Conservation (phyloP, 2,329 filamentous ascomycete genomes). For the Fusarium euwallaceae region DNA sequence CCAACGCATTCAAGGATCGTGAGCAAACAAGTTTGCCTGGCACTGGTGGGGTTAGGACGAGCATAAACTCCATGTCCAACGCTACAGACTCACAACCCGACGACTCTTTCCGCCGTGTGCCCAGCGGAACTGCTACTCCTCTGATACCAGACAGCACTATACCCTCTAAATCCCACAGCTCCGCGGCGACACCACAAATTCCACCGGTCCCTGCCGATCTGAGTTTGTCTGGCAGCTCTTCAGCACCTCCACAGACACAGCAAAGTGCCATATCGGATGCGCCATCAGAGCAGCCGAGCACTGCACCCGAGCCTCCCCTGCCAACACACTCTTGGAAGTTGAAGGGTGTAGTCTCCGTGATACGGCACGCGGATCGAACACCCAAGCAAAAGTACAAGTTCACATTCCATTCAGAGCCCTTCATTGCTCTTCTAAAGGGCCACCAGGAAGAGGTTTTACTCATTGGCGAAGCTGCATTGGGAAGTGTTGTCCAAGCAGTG, state of each 20-base stretch:
- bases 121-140: constrained; percentile 50
- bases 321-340: constrained; percentile 97
- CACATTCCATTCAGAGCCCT: constrained; percentile 96
- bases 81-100: constrained; percentile 44
- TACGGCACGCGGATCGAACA: constrained; percentile 95
- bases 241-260: constrained; percentile 46
- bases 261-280: constrained; percentile 52
- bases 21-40: constrained; percentile 48
- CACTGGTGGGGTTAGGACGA: constrained; percentile 45
- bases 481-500: constrained; percentile 90
- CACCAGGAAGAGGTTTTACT: constrained; percentile 97
- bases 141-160: constrained; percentile 48
- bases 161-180: constrained; percentile 53
- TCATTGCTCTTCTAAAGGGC: constrained; percentile 93
- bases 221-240: constrained; percentile 44
- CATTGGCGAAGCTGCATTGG: constrained; percentile 89
- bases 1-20: constrained; percentile 55
- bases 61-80: constrained; percentile 39
- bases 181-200: constrained; percentile 52
- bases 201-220: constrained; percentile 52
- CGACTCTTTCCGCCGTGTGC: constrained; percentile 39
- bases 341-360: constrained; percentile 96
- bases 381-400: constrained; percentile 99
- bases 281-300: constrained; percentile 48
- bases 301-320: constrained; percentile 71